Conservation (phyloP, 2,329 filamentous ascomycete genomes). For the Neospermospora avenae region DNA sequence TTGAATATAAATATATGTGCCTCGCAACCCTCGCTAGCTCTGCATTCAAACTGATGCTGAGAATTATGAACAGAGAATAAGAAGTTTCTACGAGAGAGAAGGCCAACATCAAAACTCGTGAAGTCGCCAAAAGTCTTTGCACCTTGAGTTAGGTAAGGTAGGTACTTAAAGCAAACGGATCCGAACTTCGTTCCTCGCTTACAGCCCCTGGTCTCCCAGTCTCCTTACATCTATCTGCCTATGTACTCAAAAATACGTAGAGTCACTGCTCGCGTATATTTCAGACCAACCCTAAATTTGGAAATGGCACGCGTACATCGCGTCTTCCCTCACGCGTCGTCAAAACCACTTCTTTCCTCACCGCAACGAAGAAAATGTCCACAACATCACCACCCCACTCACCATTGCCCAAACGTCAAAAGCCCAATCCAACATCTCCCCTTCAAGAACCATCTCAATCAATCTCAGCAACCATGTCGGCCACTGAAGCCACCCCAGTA, state of each 20-base stretch:
- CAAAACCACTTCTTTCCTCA: constrained; percentile 2
- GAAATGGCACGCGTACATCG: background rate
- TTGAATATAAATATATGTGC: background rate
- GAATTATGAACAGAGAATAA: background rate
- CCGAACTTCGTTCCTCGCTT: background rate
- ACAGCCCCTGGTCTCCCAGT: background rate
- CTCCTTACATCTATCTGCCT: too few species aligned
- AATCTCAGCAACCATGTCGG: constrained; percentile 14
- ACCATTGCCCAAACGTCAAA: constrained; percentile 33
- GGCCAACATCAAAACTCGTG: background rate
- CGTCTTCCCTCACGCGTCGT: constrained; percentile 5
- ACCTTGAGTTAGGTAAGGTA: background rate
- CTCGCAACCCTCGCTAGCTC: background rate
- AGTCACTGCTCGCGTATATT: background rate
- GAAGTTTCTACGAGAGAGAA: background rate
- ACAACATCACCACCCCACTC: constrained; percentile 29
- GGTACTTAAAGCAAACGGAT: background rate
- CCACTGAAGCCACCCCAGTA: constrained; percentile 1
- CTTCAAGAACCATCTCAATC: constrained; percentile 6
- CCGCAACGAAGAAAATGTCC: constrained; percentile 22
- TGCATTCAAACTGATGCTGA: background rate
- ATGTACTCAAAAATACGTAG: background rate
- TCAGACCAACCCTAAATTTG: background rate
- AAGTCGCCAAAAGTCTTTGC: background rate
- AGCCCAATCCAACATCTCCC: constrained; percentile 23